These are phyloP conservation scores for Coemansia linderi DNA, from an alignment of 371 early-diverging fungal species.

Conservation along the genomic window DNA sequence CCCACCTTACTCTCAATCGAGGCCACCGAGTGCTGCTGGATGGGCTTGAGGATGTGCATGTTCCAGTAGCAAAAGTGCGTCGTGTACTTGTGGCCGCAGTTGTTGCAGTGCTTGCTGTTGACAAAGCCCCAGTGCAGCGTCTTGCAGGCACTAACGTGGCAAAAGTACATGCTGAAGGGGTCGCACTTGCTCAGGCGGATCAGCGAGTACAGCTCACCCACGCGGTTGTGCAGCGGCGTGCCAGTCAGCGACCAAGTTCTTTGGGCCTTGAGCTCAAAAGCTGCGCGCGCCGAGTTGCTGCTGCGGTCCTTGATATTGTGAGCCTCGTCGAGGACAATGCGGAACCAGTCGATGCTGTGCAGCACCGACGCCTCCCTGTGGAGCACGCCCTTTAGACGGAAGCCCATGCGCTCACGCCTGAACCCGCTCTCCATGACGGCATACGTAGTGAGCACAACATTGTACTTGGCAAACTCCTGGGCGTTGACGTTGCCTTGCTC, in stretches of 20 bases:
- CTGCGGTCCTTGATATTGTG: constrained; percentile 95
- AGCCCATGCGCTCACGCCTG: constrained; percentile 75
- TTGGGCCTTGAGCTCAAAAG: constrained; percentile 74
- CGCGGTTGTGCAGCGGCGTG: constrained; percentile 97
- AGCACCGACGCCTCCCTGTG: constrained; percentile 70
- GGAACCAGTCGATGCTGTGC: constrained; percentile 79
- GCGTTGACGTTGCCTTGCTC: constrained; percentile 57
- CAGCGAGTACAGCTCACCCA: constrained; percentile 94
- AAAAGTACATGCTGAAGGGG: constrained; percentile 86
- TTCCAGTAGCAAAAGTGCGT: constrained; percentile 97
- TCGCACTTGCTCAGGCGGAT: constrained; percentile 80
- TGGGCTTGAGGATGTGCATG: constrained; percentile 88
- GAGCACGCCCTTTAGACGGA: constrained; percentile 59
- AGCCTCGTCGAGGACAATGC: constrained; percentile 93
- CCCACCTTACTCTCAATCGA: constrained; percentile 68
- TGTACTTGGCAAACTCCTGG: constrained; percentile 63
- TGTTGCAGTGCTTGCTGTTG: constrained; percentile 62
- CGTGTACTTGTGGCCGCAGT: constrained; percentile 79
- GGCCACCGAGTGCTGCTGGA: constrained; percentile 73
- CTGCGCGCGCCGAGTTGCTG: constrained; percentile 85
- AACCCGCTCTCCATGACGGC: constrained; percentile 76
- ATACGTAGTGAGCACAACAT: constrained; percentile 87
- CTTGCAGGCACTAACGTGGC: constrained; percentile 83
- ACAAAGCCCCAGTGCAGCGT: constrained; percentile 77
- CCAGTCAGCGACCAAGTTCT: constrained; percentile 92